Conservation (phyloP, 495 filamentous ascomycete genomes). For the Amphirosellinia nigrospora region DNA sequence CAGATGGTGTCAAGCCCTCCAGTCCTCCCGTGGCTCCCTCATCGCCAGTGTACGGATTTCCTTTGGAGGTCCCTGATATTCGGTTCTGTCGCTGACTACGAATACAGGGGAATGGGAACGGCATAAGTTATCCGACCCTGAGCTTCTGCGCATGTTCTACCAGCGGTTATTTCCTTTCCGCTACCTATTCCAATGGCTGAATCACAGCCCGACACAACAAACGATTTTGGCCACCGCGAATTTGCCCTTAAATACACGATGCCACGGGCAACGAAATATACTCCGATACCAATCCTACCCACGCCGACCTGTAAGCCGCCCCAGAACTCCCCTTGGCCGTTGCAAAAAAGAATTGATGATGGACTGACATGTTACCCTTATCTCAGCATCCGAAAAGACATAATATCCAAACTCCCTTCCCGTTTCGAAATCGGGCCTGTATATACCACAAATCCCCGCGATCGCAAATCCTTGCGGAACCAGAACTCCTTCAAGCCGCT, state of each 20-base stretch:
- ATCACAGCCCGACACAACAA: conserved; percentile 82
- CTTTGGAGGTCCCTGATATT: background rate
- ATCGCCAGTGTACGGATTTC: conserved; percentile 40
- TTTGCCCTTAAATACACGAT: conserved; percentile 89
- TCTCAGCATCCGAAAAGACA: conserved; percentile 83
- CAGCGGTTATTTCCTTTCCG: conserved; percentile 96
- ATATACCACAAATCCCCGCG: conserved; percentile 90
- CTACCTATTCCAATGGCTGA: conserved; percentile 96
- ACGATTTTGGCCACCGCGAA: conserved; percentile 90
- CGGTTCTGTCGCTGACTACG: conserved; percentile 16
- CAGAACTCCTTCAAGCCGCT: conserved; percentile 73
- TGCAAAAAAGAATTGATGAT: background rate
- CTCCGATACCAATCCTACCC: conserved; percentile 89
- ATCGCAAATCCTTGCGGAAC: conserved; percentile 87
- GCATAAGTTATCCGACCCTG: conserved; percentile 65
- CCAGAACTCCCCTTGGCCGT: background rate
- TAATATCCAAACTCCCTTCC: conserved; percentile 81
- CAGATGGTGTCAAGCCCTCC: conserved; percentile 31
- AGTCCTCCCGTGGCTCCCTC: conserved; percentile 40
- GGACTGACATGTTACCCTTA: conserved; percentile 18
- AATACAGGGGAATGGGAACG: conserved; percentile 29
- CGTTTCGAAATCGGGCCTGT: conserved; percentile 98
- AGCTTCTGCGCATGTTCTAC: conserved; percentile 89
- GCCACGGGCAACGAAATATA: conserved; percentile 68
- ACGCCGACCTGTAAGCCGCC: conserved; percentile 79